Evolutionary conservation across 345 rosid species (phyloP), one percentile per base, ranked within the genome.

Genomic region (Aquilaria sinensis): DNA sequence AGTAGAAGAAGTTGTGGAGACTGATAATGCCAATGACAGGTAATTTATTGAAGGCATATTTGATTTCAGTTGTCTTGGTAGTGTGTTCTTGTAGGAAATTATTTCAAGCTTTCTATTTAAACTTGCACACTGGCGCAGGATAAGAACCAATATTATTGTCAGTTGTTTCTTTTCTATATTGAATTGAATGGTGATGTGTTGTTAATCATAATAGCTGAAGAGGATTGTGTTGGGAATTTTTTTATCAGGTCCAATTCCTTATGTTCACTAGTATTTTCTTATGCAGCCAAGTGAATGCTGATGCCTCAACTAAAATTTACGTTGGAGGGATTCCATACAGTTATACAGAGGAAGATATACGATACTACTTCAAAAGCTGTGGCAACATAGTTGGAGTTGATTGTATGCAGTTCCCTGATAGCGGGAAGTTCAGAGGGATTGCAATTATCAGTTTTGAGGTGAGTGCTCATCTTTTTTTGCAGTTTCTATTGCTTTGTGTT

Each of bases 281-380:
- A 74, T 76, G 77, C 90, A 93, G 96, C 72, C 80, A 70, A 65
- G 68, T 50, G 51, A 80, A 61, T 56, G 79, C 63, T 51, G 63
- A 75, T 61, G 71, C 70, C 82, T 78, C 90, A 60, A 74, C 69
- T 5, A 86, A 82, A 79, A 70, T 88, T 59, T 90, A 88, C 62
- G 94, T 83, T 62, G 99, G 99, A 6, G 98, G 99, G 52, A 88
- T 93, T 74, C 99, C 96, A 16, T 93, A 88, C 70, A 76, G 85
- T 58, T 88, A 85, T 4, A 79, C 82, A 1, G 97, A 93, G 72
- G 94, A 85, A 70, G 99, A 90, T 66, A 93, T 93, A 68, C 83
- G 81, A 48, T 83, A 84, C 67, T 90, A 69, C 83, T 94, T 94
- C 58, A 92, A 80, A 80, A 65, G 89, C 64, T 88, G 96, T 57